Evolutionary conservation across 805 yeast genomes (phyloP).

Genomic region (Schwanniomyces polymorphus): DNA sequence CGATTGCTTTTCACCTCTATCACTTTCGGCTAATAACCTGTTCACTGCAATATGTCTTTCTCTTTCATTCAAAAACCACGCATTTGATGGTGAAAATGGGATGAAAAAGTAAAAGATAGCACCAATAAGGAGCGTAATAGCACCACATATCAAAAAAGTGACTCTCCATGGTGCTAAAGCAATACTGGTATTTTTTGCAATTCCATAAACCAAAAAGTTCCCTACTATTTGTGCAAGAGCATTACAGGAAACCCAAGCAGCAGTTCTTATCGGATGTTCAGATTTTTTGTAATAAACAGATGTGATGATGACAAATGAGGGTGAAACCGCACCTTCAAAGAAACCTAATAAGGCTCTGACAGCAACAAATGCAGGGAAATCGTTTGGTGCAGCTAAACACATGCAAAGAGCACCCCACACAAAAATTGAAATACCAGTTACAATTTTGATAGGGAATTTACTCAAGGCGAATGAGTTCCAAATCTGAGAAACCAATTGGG

Average conservation of each 20-base stretch:
- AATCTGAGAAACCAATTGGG: slow-evolving; percentile 58
- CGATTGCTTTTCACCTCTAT: slow-evolving; percentile 21
- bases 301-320: slow-evolving; percentile 16
- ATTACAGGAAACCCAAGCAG: slow-evolving; percentile 4
- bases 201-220: slow-evolving; percentile 6
- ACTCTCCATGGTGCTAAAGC: slow-evolving; percentile 5
- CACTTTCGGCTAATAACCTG: slow-evolving; percentile 15
- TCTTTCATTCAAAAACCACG: slow-evolving; percentile 22
- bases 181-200: slow-evolving; percentile 3
- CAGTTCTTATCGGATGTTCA: slow-evolving; percentile 3
- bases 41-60: slow-evolving; percentile 15
- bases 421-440: slow-evolving; percentile 2
- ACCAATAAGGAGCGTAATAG: slow-evolving; percentile 13
- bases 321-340: slow-evolving; percentile 9
- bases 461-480: slow-evolving; percentile 51
- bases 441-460: slow-evolving; percentile 40
- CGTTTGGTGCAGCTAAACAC: slow-evolving; percentile 5
- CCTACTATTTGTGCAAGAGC: slow-evolving; percentile 6
- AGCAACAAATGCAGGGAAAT: slow-evolving; percentile 12
- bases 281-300: slow-evolving; percentile 15
- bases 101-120: slow-evolving; percentile 10
- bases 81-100: slow-evolving; percentile 17
- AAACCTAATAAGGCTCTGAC: slow-evolving; percentile 7
- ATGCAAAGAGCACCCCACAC: slow-evolving; percentile 4
- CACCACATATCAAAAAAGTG: slow-evolving; percentile 15